Conservation (phyloP, 805 yeast species). For the Candida multigemmis region DNA sequence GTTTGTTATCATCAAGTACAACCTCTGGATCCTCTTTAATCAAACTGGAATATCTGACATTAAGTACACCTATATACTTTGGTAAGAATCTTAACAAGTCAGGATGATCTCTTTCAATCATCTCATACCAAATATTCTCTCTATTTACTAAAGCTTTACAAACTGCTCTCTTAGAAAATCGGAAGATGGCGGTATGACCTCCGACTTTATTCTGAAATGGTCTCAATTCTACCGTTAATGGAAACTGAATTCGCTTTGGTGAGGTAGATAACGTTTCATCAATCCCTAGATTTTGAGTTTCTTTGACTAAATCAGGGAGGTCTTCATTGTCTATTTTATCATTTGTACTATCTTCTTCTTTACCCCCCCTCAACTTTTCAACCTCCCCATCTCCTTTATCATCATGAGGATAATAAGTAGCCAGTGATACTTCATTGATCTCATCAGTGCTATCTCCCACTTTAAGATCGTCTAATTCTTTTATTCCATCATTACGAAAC, state of each 20-base stretch:
- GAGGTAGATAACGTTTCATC: no score
- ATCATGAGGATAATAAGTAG: slow-evolving; percentile 67
- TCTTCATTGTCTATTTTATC: no score
- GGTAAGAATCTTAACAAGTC: slow-evolving; percentile 85
- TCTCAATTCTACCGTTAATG: slow-evolving; percentile 77
- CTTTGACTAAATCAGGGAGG: no score
- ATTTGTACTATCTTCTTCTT: no score
- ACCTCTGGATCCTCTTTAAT: slow-evolving; percentile 54
- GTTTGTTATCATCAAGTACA: slow-evolving; percentile 84
- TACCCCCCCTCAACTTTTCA: no score
- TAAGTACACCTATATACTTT: slow-evolving; percentile 84
- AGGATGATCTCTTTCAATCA: slow-evolving; percentile 69
- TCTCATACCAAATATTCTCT: slow-evolving; percentile 89
- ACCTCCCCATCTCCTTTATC: no score
- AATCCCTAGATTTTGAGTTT: no score
- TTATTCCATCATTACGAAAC: no score
- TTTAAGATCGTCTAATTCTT: no score
- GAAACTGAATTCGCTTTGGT: no score
- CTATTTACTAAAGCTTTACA: slow-evolving; percentile 88
- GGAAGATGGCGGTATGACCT: slow-evolving; percentile 94
- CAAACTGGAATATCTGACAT: slow-evolving; percentile 69
- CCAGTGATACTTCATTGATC: slow-evolving; percentile 58
- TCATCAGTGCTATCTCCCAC: no score
- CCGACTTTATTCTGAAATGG: slow-evolving; percentile 95
- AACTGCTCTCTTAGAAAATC: slow-evolving; percentile 85